A percentile compares a stretch with the other conserved stretches of the same genome.
phyloP scores from a whole-genome alignment of 306 rosid species.

The Cicer pinnatifidum region DNA sequence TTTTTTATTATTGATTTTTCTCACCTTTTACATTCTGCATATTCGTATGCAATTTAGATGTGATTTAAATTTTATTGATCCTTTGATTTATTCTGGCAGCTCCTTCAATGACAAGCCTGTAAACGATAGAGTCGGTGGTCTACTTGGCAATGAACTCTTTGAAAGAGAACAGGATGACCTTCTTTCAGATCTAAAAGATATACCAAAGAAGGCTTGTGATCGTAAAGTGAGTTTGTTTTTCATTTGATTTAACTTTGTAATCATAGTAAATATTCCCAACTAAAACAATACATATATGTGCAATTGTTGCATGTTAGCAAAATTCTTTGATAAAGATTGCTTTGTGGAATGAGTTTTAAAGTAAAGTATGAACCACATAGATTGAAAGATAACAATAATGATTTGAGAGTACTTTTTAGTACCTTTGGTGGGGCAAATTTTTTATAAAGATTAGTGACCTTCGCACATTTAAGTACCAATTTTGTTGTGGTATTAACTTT shows the following conservation, averaged over 20 bases:
- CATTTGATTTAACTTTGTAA: neutral
- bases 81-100: constrained; percentile 48
- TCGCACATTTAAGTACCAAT: too few species aligned
- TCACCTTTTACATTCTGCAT: neutral
- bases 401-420: neutral
- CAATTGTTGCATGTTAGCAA: neutral
- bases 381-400: neutral
- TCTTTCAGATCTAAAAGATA: constrained; percentile 85
- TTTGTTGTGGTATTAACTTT: neutral
- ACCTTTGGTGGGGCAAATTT: neutral
- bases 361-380: neutral
- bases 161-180: constrained; percentile 91
- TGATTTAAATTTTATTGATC: neutral
- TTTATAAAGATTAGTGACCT: too few species aligned
- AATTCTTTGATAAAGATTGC: neutral
- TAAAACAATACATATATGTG: neutral
- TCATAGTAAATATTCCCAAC: neutral
- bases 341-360: neutral
- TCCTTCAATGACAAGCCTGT: constrained; percentile 88
- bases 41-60: neutral
- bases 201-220: constrained; percentile 95
- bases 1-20: neutral
- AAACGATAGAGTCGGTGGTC: constrained; percentile 58
- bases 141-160: constrained; percentile 85
- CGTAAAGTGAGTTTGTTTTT: constrained; percentile 66